Base-by-base conservation (phyloP, 1,284 basidiomycete genomes). In the Trichosporon faecale region DNA sequence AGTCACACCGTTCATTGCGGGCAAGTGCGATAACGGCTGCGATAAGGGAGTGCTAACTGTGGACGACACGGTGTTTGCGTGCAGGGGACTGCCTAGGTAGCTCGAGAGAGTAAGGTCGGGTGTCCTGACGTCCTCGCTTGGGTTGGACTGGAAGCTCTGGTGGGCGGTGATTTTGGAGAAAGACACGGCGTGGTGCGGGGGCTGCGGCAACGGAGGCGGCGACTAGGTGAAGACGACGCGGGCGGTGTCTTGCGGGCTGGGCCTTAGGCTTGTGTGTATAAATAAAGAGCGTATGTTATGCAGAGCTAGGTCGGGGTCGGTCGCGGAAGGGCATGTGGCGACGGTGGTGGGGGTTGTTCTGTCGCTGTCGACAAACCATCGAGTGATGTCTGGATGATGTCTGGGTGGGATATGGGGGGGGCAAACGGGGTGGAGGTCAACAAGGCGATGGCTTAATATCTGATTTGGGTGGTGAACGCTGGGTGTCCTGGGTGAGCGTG, bases 171-270 rank as follows among this genome's bases (percentile, higher is more conserved):
- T 31, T 61, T 61, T 61, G 57, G 18, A 4, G 57, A 11, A 31
- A 14, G 18, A 6, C 27, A 2, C 27, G 12, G 25, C 18, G 5
- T 60, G 27, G 55, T 31, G 11, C 18, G 40, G 16, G n/a, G 27
- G 23, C 27, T 61, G 57, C 57, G 57, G 57, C 57, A 18, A 33
- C 21, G 57, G 57, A 33, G 57, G 57, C 57, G 57, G 57, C 27
- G 57, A 18, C 57, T 29, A 31, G 57, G 11, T 37, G 35, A 23
- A 8, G 57, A 29, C 25, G 25, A 33, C 18, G 57, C 27, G 27
- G 27, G 57, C 57, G 57, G 57, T 16, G 57, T 61, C 57, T 61
- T 61, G 25, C 25, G 57, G 52, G 57, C 29, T 16, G 57, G 29
- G 57, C 57, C 23, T 4, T 33, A 16, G 29, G 55, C 25, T 14